phyloP scores from a whole-genome alignment of 495 filamentous ascomycete genomes.

The Penicillium salamii region DNA sequence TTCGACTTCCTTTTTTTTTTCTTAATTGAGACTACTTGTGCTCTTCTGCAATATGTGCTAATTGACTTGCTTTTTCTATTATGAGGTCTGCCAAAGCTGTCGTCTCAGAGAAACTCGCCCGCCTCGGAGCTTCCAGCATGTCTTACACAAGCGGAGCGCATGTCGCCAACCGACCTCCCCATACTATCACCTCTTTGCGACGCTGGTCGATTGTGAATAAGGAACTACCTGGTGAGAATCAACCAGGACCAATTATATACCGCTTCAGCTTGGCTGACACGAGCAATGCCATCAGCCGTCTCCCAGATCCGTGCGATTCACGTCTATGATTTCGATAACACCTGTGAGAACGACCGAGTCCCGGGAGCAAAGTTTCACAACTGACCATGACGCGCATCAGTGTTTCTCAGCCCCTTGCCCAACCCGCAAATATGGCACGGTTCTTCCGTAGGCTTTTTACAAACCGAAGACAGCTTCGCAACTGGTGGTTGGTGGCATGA shows the following conservation, averaged over 20 bases:
- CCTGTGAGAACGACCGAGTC: constrained; percentile 54
- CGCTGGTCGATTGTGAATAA: constrained; percentile 77
- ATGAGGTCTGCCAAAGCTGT: constrained; percentile 45
- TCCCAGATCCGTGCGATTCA: constrained; percentile 77
- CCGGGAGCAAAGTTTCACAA: background rate
- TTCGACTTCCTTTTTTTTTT: background rate
- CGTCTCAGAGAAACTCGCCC: constrained; percentile 30
- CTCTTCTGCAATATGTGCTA: background rate
- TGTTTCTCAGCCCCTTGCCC: constrained; percentile 87
- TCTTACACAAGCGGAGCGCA: constrained; percentile 15
- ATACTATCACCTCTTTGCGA: constrained; percentile 71
- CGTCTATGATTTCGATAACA: constrained; percentile 99
- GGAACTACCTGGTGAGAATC: constrained; percentile 59
- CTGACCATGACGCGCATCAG: constrained; percentile 39
- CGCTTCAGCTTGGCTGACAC: too few relatives aligned
- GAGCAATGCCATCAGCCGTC: constrained; percentile 41
- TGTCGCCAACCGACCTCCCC: constrained; percentile 16
- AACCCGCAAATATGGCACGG: constrained; percentile 86
- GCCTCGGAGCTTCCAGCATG: constrained; percentile 26
- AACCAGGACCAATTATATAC: too few relatives aligned
- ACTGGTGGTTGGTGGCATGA: constrained; percentile 99
- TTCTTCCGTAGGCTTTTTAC: constrained; percentile 69
- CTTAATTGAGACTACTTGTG: background rate
- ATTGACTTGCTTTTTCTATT: background rate
- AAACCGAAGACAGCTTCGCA: constrained; percentile 69